Evolutionary conservation across 805 yeast genomes (phyloP).

Genomic region (Kodamaea jinghongensis): DNA sequence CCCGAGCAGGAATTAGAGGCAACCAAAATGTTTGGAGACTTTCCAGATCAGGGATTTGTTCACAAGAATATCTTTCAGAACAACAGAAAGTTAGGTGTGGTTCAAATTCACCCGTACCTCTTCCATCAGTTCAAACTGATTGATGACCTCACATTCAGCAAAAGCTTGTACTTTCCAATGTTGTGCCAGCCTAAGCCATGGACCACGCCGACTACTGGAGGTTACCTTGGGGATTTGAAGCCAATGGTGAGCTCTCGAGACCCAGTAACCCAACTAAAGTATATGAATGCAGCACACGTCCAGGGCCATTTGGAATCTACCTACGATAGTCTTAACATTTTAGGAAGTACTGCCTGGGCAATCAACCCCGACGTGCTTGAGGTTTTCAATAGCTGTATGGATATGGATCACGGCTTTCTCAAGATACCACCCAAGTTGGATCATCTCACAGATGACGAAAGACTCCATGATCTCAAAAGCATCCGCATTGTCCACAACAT

Average conservation of each 20-base stretch:
- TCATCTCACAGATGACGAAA: constrained; percentile 4
- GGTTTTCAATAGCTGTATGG: constrained; percentile 21
- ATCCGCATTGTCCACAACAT: constrained; percentile 20
- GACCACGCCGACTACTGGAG: constrained; percentile 34
- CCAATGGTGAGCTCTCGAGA: constrained; percentile 23
- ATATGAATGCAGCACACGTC: constrained; percentile 24
- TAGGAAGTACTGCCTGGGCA: constrained; percentile 36
- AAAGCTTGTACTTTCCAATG: constrained; percentile 34
- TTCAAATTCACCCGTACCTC: constrained; percentile 25
- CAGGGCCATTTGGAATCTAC: constrained; percentile 33
- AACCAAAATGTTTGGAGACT: constrained; percentile 5
- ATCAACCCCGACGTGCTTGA: constrained; percentile 26
- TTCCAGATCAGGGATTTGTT: constrained; percentile 6
- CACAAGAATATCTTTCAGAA: neutral
- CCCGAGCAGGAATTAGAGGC: constrained; percentile 9
- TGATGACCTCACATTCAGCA: constrained; percentile 12
- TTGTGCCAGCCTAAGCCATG: constrained; percentile 36
- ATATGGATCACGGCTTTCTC: constrained; percentile 19
- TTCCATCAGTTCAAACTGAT: constrained; percentile 12
- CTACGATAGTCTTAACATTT: constrained; percentile 25
- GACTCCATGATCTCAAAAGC: constrained; percentile 14
- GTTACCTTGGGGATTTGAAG: constrained; percentile 26
- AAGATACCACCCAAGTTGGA: constrained; percentile 18
- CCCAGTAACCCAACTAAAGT: constrained; percentile 14
- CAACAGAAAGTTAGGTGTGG: constrained; percentile 15